These are phyloP conservation scores for Tulasnella sp. DNA, from an alignment of 768 basidiomycete genomes.

Conservation along the genomic window DNA sequence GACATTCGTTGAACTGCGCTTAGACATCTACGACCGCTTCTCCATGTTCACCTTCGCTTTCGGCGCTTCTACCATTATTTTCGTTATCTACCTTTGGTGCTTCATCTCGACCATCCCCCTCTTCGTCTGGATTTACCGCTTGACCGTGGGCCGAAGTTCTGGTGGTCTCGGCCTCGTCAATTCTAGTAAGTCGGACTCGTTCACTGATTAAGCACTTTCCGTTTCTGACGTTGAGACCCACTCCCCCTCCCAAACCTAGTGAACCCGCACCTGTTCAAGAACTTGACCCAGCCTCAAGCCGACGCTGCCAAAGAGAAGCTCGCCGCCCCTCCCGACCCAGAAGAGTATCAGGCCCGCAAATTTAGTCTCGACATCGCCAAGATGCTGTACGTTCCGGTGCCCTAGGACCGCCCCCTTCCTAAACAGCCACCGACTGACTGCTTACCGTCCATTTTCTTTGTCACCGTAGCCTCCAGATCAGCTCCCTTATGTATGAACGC, in stretches of 20 bases:
- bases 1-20: too few species aligned
- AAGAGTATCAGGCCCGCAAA: not conserved
- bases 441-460: too few species aligned
- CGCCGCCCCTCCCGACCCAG: not conserved
- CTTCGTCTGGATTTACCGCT: not conserved
- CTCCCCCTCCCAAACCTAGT: too few species aligned
- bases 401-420: not conserved
- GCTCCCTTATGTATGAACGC: slow-evolving; percentile 21
- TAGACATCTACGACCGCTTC: not conserved
- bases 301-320: slow-evolving; percentile 19
- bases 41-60: slow-evolving; percentile 9
- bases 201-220: not conserved
- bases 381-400: slow-evolving; percentile 11
- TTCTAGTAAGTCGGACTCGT: not conserved
- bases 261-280: slow-evolving; percentile 19
- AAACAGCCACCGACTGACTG: not conserved
- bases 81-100: slow-evolving; percentile 17
- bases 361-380: slow-evolving; percentile 20
- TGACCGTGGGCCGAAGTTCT: not conserved
- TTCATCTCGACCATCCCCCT: slow-evolving; percentile 8
- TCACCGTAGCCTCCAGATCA: slow-evolving; percentile 20
- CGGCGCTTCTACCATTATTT: not conserved
- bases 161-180: slow-evolving; percentile 16
- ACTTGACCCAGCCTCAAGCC: slow-evolving; percentile 5
- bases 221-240: too few species aligned